Evolutionary conservation across 371 early-diverging fungal species (phyloP).

Genomic region (Mortierella sp.): DNA sequence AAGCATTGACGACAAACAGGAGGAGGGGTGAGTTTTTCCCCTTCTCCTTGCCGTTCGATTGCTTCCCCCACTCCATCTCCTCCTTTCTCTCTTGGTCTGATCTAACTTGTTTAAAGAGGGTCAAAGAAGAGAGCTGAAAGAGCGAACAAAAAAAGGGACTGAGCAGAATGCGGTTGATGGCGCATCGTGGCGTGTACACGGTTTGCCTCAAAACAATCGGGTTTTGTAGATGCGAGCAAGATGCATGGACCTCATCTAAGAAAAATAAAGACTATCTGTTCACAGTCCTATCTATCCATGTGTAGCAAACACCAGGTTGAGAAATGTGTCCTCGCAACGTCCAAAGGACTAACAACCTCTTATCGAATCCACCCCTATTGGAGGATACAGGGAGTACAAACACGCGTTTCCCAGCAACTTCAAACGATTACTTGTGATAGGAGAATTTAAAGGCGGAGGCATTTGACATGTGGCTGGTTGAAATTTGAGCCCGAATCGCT

Average conservation of each 20-base stretch:
- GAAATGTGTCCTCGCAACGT: no score
- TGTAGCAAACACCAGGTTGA: conserved; percentile 16
- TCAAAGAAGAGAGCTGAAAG: neutral
- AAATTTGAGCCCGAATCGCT: neutral
- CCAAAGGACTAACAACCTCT: no score
- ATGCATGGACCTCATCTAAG: neutral
- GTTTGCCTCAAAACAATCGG: neutral
- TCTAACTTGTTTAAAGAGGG: neutral
- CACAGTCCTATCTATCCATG: conserved; percentile 37
- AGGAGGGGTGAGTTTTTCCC: neutral
- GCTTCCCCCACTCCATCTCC: neutral
- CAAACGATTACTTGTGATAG: neutral
- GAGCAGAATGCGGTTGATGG: neutral
- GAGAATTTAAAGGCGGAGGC: neutral
- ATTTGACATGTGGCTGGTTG: neutral
- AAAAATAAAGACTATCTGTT: neutral
- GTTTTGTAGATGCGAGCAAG: neutral
- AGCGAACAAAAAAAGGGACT: neutral
- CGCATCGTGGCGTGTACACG: conserved; percentile 11
- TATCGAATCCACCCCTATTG: neutral
- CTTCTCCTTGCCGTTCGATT: neutral
- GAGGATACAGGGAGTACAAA: conserved; percentile 16
- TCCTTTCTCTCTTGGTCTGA: neutral
- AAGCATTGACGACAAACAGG: neutral
- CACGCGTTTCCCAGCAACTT: conserved; percentile 28